Base-by-base conservation (phyloP, 768 basidiomycete genomes). In the Roridomyces roridus region DNA sequence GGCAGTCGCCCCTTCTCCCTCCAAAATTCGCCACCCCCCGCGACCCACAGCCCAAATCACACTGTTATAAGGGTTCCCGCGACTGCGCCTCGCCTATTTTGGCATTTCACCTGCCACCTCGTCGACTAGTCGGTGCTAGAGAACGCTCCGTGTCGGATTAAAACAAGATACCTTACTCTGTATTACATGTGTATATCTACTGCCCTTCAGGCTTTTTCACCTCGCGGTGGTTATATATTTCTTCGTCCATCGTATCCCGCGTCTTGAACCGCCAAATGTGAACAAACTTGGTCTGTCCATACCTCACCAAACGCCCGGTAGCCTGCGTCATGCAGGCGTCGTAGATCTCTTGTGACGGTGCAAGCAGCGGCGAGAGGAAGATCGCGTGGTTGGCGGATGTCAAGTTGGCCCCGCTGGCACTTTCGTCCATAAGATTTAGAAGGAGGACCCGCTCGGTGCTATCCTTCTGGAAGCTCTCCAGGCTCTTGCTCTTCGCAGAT, bases 351-450 rank as follows among this genome's bases (percentile, higher is more conserved):
- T 91, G 85, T 18, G 87, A 84, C 10, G 84, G 82, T 0, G 94
- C 87, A 34, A 96, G 88, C 35, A 98, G 81, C 9, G 96, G 96
- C 10, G 93, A 95, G 51, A 98, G 78, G 80, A 98, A 98, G 69
- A 97, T 89, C 34, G 94, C 95, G 68, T 96, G 94, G 72, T 95
- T 98, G 18, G 96, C 96, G 31, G 85, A 86, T 4, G 95, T 97
- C 68, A 98, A 74, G 70, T 98, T 98, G 62, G 91, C 91, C 40
- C 93, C 93, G 56, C 91, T 92, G n/a, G 93, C 92, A 59, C 92
- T 94, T 73, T 96, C 94, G 72, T 96, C 94, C 85, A 92, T 94
- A 60, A 96, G 91, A 64, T 94, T 94, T 59, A 98, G 76, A 50
- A 98, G 79, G 42, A 98, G 78, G 15, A 95, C 94, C 28, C 88